Base-by-base conservation (phyloP, 208 protist genomes). In the Leishmania martiniquensis region DNA sequence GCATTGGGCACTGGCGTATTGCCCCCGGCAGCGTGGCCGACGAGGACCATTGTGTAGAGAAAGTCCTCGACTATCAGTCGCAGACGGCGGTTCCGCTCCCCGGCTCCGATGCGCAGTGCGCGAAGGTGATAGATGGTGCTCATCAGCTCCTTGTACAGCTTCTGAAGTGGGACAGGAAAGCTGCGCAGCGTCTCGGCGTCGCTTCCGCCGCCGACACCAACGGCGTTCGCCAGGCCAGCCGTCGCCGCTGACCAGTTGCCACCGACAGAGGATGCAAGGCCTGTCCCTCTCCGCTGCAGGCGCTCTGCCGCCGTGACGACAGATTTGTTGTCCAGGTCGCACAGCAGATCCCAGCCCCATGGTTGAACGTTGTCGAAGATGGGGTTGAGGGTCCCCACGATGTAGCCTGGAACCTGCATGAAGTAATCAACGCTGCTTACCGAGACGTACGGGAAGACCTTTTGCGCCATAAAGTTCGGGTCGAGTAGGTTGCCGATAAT, bases 371-470 rank as follows among this genome's bases (percentile, higher is more conserved):
- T 93, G 47, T 89, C 85, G 75, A 96, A 96, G 49, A 96, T 93
- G 60, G 92, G 92, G 72, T 96, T 96, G 68, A 96, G 72, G 51
- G 92, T 94, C 29, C 92, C 92, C 4, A 94, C 82, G 51, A 96
- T 81, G 85, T 95, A 96, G 47, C 92, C 90, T 4, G 90, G 85
- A 10, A 96, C 85, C 75, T 81, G 39, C n/a, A 81, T 42, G 63
- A 96, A 95, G 75, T 87, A 80, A 20, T 88, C 83, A 12, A 86
- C 85, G 52, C 75, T 85, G 76, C 89, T 94, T 44, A 96, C 85
- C 39, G 92, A 93, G 29, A 86, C 87, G 82, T 93, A 96, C 17
- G 92, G 92, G 67, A 96, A 96, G 42, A 96, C 90, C 72, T 89
- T 90, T n/a, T 73, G 84, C n/a, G 80, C 75, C 62, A 90, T 81